phyloP scores from a whole-genome alignment of 2,329 filamentous ascomycete species.

The Pseudogymnoascus verrucosus region DNA sequence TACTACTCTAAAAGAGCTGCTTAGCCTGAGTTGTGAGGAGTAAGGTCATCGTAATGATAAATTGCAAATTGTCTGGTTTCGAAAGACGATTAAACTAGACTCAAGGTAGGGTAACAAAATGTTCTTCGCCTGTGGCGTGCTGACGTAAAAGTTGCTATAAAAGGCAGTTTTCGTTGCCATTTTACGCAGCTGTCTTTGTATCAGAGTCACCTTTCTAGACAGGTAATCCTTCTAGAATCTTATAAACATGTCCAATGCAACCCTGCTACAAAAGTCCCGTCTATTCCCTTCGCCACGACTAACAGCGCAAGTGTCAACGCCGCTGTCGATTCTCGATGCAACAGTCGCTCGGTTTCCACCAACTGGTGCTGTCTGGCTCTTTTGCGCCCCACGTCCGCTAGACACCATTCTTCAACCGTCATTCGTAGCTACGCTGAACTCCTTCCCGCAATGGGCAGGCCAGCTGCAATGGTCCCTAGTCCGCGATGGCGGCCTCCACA shows the following conservation, averaged over 20 bases:
- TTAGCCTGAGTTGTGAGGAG: too few species aligned
- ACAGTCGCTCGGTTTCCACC: constrained; percentile 34
- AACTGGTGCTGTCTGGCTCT: constrained; percentile 39
- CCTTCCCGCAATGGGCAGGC: not conserved
- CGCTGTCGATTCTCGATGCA: constrained; percentile 37
- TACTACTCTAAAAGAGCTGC: too few species aligned
- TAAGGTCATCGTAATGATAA: too few species aligned
- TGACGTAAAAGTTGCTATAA: not conserved
- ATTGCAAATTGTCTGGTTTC: not conserved
- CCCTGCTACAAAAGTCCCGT: not conserved
- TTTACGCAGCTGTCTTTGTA: too few species aligned
- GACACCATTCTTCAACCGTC: constrained; percentile 19
- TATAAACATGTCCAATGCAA: too few species aligned
- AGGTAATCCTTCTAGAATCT: too few species aligned
- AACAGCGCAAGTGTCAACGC: constrained; percentile 9
- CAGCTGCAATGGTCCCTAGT: constrained; percentile 21
- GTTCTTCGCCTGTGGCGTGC: not conserved
- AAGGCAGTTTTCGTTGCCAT: too few species aligned
- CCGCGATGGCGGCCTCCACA: constrained; percentile 33
- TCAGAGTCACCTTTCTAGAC: too few species aligned
- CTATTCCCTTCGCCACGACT: not conserved
- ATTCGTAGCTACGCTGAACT: constrained; percentile 29
- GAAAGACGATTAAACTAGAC: not conserved
- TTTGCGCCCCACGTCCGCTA: constrained; percentile 13
- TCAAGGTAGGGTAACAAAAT: not conserved